These are phyloP conservation scores for Stagonosporopsis rhizophila DNA, from an alignment of 2,329 filamentous ascomycete species.

Conservation along the genomic window DNA sequence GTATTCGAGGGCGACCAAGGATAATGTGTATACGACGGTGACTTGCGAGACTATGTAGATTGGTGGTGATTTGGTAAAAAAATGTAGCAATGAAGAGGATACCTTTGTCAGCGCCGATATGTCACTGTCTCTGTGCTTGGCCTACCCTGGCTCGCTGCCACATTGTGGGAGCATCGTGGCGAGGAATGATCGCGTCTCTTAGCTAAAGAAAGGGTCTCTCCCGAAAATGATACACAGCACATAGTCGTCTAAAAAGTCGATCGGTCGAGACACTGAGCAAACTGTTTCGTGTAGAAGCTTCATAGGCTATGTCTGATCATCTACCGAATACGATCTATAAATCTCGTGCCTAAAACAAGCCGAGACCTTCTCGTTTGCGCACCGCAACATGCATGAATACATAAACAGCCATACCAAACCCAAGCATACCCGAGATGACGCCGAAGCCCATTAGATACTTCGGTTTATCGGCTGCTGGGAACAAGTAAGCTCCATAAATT, in stretches of 20 bases:
- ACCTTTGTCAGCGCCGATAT: too few relatives aligned
- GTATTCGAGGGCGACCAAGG: constrained; percentile 44
- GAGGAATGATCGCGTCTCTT: too few relatives aligned
- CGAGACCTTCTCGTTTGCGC: constrained; percentile 34
- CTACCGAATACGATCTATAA: background rate
- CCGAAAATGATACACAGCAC: too few relatives aligned
- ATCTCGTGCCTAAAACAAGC: constrained; percentile 1
- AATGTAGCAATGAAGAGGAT: too few relatives aligned
- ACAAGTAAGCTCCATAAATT: constrained; percentile 63
- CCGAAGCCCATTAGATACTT: constrained; percentile 51
- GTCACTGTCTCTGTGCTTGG: too few relatives aligned
- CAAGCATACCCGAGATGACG: constrained; percentile 44
- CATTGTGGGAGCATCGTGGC: too few relatives aligned
- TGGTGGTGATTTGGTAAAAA: background rate
- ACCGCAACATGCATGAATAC: constrained; percentile 39
- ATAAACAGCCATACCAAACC: constrained; percentile 39
- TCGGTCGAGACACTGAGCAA: too few relatives aligned
- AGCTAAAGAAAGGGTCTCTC: too few relatives aligned
- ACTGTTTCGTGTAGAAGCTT: too few relatives aligned
- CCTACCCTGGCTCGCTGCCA: too few relatives aligned
- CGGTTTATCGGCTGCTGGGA: constrained; percentile 57
- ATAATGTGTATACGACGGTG: constrained; percentile 41
- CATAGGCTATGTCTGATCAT: background rate
- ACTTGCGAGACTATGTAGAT: constrained; percentile 32
- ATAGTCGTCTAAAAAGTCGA: too few relatives aligned